A percentile compares a stretch with the other conserved stretches of the same genome.
Evolutionary conservation across 768 basidiomycete genomes (phyloP).

Genomic region (Krasilnikovozyma curviuscula): DNA sequence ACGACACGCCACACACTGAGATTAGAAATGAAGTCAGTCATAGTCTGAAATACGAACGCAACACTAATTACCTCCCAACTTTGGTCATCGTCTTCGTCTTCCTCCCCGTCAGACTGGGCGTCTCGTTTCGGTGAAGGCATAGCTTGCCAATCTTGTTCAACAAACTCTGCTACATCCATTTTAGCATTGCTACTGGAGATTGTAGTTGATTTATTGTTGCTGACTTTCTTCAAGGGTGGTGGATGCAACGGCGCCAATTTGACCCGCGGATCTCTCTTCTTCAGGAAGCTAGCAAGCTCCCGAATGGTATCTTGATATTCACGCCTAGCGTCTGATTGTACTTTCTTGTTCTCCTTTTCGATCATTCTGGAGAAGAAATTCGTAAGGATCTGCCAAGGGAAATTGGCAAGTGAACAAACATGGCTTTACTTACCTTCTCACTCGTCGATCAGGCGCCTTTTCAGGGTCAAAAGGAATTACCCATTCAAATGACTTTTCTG

Average conservation of each 20-base stretch:
- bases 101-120: conserved; percentile 16
- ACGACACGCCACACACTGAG: conserved; percentile 79
- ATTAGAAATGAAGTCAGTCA: too few relatives aligned
- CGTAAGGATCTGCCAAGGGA: neutral
- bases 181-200: too few relatives aligned
- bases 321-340: conserved; percentile 60
- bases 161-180: too few relatives aligned
- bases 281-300: conserved; percentile 23
- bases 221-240: too few relatives aligned
- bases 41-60: too few relatives aligned
- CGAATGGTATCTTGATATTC: conserved; percentile 85
- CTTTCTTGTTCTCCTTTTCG: conserved; percentile 92
- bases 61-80: conserved; percentile 9
- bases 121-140: neutral
- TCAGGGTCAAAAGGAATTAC: conserved; percentile 59
- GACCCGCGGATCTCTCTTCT: conserved; percentile 10
- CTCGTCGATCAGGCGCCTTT: conserved; percentile 70
- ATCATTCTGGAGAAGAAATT: conserved; percentile 39
- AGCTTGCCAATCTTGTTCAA: conserved; percentile 8
- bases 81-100: conserved; percentile 18
- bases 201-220: too few relatives aligned
- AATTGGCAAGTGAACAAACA: neutral
- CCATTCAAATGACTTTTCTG: conserved; percentile 77
- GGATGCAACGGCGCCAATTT: too few relatives aligned
- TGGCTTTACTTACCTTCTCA: conserved; percentile 44